Percentiles rank a stretch among this genome's conserved stretches.
Evolutionary conservation across 2,329 filamentous ascomycete genomes (phyloP).

Genomic region (Cyanodermella asteris): DNA sequence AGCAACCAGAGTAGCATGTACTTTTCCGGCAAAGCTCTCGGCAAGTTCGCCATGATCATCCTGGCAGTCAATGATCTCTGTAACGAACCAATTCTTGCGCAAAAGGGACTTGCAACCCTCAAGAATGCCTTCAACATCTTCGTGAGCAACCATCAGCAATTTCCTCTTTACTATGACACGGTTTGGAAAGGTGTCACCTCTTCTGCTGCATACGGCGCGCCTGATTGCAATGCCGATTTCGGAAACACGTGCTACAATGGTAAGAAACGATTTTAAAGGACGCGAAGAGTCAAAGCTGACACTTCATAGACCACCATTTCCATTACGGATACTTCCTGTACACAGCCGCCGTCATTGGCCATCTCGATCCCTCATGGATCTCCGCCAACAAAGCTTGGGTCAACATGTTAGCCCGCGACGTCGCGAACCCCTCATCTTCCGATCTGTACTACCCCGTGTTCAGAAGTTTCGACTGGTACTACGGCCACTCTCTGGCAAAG

Average conservation of each 20-base stretch:
- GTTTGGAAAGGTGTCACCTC: conserved; percentile 65
- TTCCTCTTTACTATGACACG: conserved; percentile 30
- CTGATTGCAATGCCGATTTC: conserved; percentile 54
- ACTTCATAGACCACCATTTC: conserved; percentile 9
- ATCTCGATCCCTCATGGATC: conserved; percentile 57
- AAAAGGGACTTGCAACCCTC: conserved; percentile 35
- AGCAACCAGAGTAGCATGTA: conserved; percentile 72
- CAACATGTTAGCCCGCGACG: conserved; percentile 63
- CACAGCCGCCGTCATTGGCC: conserved; percentile 58
- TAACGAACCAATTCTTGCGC: conserved; percentile 32
- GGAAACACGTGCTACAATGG: conserved; percentile 62
- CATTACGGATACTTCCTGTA: conserved; percentile 60
- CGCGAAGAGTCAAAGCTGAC: conserved; percentile 38
- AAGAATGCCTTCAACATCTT: conserved; percentile 46
- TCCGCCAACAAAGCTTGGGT: conserved; percentile 54
- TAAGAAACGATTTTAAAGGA: conserved; percentile 41
- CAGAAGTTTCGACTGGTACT: conserved; percentile 76
- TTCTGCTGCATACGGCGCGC: conserved; percentile 46
- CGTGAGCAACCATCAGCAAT: conserved; percentile 43
- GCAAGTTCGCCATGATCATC: conserved; percentile 51
- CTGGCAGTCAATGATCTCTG: conserved; percentile 43
- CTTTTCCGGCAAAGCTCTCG: conserved; percentile 66
- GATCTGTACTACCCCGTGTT: conserved; percentile 64
- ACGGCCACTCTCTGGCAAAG: conserved; percentile 81
- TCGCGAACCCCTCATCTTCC: conserved; percentile 48